phyloP scores from a whole-genome alignment of 2,329 filamentous ascomycete species.

The Diaporthe eres region DNA sequence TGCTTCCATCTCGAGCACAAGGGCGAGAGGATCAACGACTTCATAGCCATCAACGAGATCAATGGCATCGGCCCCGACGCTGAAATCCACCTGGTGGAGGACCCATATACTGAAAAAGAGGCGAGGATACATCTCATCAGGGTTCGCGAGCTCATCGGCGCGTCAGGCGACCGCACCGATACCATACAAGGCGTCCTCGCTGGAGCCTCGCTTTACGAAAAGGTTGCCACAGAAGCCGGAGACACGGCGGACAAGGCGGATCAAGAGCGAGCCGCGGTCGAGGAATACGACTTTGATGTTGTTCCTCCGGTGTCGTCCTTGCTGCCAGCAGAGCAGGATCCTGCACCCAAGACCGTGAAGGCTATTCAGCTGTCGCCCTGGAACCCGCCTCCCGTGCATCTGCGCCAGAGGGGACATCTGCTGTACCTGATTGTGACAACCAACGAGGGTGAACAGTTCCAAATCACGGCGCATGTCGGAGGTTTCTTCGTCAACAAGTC shows the following conservation, averaged over 20 bases:
- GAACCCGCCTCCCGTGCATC: constrained; percentile 95
- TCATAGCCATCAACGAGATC: constrained; percentile 91
- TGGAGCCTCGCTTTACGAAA: constrained; percentile 89
- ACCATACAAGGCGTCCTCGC: constrained; percentile 87
- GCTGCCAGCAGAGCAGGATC: constrained; percentile 75
- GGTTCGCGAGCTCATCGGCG: constrained; percentile 92
- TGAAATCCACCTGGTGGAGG: constrained; percentile 86
- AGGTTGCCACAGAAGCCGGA: constrained; percentile 68
- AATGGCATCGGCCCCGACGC: constrained; percentile 82
- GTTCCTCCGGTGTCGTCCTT: constrained; percentile 78
- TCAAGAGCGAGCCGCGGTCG: constrained; percentile 56
- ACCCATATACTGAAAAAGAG: constrained; percentile 98
- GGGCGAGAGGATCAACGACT: constrained; percentile 93
- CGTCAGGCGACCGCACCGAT: constrained; percentile 89
- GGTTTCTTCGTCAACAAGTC: constrained; percentile 99
- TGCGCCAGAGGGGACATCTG: constrained; percentile 92
- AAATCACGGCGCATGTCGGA: constrained; percentile 93
- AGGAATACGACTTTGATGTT: constrained; percentile 83
- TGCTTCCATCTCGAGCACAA: constrained; percentile 98
- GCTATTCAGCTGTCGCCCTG: constrained; percentile 89
- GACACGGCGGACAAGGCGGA: constrained; percentile 64
- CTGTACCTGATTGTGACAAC: constrained; percentile 92
- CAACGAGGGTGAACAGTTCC: constrained; percentile 93
- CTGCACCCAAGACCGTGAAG: constrained; percentile 91
- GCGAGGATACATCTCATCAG: constrained; percentile 94